These are phyloP conservation scores for Begonia masoniana DNA, from an alignment of 306 rosid species.

Conservation along the genomic window DNA sequence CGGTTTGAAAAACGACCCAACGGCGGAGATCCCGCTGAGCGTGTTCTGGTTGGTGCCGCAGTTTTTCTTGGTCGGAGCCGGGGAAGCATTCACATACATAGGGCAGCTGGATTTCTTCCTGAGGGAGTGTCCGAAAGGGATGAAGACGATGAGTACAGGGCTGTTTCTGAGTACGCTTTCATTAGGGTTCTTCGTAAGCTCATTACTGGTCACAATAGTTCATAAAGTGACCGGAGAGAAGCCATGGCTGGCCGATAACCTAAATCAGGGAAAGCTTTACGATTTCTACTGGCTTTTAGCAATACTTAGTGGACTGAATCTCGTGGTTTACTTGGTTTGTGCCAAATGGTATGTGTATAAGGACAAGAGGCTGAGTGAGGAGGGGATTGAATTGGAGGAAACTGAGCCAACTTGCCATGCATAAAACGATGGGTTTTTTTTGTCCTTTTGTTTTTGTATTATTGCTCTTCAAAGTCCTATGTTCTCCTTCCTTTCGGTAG, in stretches of 20 bases:
- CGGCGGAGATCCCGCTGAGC: conserved; percentile 11
- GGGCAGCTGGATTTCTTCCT: conserved; percentile 84
- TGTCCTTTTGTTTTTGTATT: neutral
- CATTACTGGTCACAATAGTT: conserved; percentile 57
- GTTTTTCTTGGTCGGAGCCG: conserved; percentile 65
- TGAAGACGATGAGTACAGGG: conserved; percentile 97
- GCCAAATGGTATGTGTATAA: conserved; percentile 86
- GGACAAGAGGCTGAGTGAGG: conserved; percentile 57
- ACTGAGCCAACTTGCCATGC: conserved; percentile 18
- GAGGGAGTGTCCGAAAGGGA: conserved; percentile 86
- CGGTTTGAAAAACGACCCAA: neutral
- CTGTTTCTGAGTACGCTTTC: conserved; percentile 76
- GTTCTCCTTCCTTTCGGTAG: too few relatives aligned
- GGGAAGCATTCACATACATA: conserved; percentile 79
- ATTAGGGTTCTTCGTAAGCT: conserved; percentile 70
- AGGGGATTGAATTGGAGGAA: conserved; percentile 54
- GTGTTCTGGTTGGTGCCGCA: conserved; percentile 87
- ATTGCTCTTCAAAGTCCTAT: too few relatives aligned
- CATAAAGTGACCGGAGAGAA: conserved; percentile 41
- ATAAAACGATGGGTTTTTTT: conserved; percentile 8
- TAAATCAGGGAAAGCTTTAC: conserved; percentile 65
- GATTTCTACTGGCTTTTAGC: conserved; percentile 82
- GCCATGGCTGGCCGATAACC: conserved; percentile 80
- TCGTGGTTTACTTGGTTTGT: conserved; percentile 37
- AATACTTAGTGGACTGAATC: conserved; percentile 48